Conservation (phyloP, 2,329 filamentous ascomycete genomes). For the Dothistroma pini region DNA sequence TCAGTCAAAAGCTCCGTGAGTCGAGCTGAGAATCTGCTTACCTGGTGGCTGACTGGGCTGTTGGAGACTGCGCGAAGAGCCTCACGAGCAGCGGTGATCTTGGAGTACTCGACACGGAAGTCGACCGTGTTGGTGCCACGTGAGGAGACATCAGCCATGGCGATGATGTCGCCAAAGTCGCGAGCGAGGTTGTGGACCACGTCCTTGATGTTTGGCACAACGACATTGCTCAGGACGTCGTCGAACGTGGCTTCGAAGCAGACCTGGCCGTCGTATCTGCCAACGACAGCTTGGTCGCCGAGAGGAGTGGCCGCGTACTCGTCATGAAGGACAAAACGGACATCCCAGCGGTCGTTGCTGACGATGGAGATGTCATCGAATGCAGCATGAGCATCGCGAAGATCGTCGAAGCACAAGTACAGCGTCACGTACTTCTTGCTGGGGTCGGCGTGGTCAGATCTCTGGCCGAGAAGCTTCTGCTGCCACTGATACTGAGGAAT, state of each 20-base stretch:
- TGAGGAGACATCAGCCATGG: slow-evolving; percentile 16
- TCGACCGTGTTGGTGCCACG: slow-evolving; percentile 12
- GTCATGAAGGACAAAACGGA: slow-evolving; percentile 18
- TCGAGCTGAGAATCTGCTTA: slow-evolving; percentile 12
- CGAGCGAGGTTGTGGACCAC: slow-evolving; percentile 18
- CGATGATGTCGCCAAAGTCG: slow-evolving; percentile 25
- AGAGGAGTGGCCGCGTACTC: slow-evolving; percentile 19
- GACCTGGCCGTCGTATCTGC: slow-evolving; percentile 30
- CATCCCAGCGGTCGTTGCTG: not conserved
- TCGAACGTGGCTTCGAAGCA: slow-evolving; percentile 20
- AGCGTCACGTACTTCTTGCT: slow-evolving; percentile 9
- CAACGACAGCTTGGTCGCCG: not conserved
- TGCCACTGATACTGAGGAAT: slow-evolving; percentile 20
- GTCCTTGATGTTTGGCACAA: slow-evolving; percentile 10
- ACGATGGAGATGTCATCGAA: slow-evolving; percentile 1
- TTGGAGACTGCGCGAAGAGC: slow-evolving; percentile 10
- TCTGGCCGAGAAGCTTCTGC: slow-evolving; percentile 14
- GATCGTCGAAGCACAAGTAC: slow-evolving; percentile 38
- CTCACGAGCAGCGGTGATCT: slow-evolving; percentile 23
- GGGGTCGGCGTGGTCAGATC: not conserved
- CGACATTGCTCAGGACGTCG: slow-evolving; percentile 16
- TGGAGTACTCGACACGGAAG: slow-evolving; percentile 32
- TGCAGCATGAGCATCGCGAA: slow-evolving; percentile 31
- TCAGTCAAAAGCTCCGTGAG: slow-evolving; percentile 9
- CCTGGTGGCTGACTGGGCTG: slow-evolving; percentile 12